Conservation (phyloP, 73 alveolate genomes). For the Paramecium octaurelia region DNA sequence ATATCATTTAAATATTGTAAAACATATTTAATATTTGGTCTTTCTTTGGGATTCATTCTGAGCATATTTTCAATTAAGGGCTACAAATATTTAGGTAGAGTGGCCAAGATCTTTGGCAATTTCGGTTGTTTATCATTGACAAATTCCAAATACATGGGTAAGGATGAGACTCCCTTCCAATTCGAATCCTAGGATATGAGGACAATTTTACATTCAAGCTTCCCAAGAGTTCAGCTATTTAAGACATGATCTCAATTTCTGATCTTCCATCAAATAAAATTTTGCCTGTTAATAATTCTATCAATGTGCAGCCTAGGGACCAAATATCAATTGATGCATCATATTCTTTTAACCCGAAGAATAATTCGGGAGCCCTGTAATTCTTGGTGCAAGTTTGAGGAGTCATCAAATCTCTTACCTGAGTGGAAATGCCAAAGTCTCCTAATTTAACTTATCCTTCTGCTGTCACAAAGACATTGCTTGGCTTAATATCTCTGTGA, state of each 20-base stretch:
- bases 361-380: constrained; percentile 82
- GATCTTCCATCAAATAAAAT: constrained; percentile 18
- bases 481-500: constrained; percentile 90
- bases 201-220: constrained; percentile 62
- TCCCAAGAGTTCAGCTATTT: constrained; percentile 51
- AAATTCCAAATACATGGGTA: constrained; percentile 74
- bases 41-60: constrained; percentile 67
- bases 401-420: background rate
- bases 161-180: constrained; percentile 70
- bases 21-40: background rate
- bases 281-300: constrained; percentile 27
- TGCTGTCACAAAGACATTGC: constrained; percentile 77
- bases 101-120: constrained; percentile 47
- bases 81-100: constrained; percentile 23
- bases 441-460: constrained; percentile 81
- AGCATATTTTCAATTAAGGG: constrained; percentile 63
- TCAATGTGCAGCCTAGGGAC: constrained; percentile 56
- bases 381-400: constrained; percentile 50
- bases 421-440: constrained; percentile 78
- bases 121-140: constrained; percentile 8
- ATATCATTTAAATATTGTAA: background rate
- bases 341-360: constrained; percentile 77
- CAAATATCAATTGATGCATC: constrained; percentile 86
- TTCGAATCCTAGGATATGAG: constrained; percentile 38
- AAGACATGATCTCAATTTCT: constrained; percentile 18